Base-by-base conservation (phyloP, 768 basidiomycete genomes). In the Collybia sordida region DNA sequence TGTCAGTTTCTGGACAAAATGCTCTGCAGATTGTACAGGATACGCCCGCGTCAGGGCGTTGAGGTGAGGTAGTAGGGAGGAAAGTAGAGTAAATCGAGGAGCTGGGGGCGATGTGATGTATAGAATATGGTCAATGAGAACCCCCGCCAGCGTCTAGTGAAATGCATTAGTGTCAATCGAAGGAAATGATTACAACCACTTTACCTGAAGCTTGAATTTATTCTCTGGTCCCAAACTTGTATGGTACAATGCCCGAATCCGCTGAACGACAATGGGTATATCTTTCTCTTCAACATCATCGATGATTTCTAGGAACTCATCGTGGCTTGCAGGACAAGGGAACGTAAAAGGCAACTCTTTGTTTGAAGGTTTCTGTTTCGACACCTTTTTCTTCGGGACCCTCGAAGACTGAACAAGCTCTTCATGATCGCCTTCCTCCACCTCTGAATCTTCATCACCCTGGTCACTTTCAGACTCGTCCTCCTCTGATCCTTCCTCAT, bases 301-400 rank as follows among this genome's bases (percentile, higher is more conserved):
- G 2, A 98, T 64, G 14, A 96, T 86, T 19, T 87, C 81, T n/a
- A 96, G 76, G 56, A 98, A 89, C 50, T 96, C 93, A 40, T 91
- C 90, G 58, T 98, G 94, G 9, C 74, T 83, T 14, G 78, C 66
- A 0, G 97, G 97, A 60, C 93, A 96, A 37, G 89, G 79, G 66
- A 98, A 98, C 1, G 92, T 98, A 65, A 82, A 99, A 0, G 97
- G 97, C 3, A 98, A 76, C 50, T 93, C 91, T 46, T 81, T 78
- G 8, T 62, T 60, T 1, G 62, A 53, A 24, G 52, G 25, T 46
- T 67, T 70, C 50, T 65, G 68, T 25, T 65, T 53, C 59, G 68
- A 67, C 14, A 53, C 54, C 53, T 70, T 69, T 50, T 61, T 70
- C 56, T 56, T 72, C 19, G 53, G 54, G 27, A 58, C 38, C 23